Evolutionary conservation across 768 basidiomycete genomes (phyloP).

Genomic region (Termitomyces sp.): DNA sequence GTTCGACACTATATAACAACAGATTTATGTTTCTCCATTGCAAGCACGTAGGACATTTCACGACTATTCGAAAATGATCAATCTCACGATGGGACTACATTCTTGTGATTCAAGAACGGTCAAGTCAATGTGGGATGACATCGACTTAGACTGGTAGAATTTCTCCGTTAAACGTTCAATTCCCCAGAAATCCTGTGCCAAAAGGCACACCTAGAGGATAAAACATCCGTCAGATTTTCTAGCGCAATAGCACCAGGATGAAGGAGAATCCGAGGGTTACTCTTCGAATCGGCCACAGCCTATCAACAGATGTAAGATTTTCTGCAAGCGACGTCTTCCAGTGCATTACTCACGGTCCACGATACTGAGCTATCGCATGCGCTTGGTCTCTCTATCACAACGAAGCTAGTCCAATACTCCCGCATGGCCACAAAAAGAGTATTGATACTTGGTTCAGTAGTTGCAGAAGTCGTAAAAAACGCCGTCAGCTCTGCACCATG

Average conservation of each 20-base stretch:
- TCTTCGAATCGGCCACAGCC: conserved; percentile 19
- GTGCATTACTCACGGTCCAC: conserved; percentile 28
- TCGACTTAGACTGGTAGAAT: background rate
- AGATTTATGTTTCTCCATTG: background rate
- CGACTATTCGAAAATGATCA: background rate
- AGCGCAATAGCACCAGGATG: conserved; percentile 25
- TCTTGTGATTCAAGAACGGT: background rate
- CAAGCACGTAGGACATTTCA: background rate
- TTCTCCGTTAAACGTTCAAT: conserved; percentile 17
- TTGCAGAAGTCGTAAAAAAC: conserved; percentile 29
- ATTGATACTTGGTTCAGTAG: conserved; percentile 24
- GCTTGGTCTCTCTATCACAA: conserved; percentile 28
- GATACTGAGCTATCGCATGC: conserved; percentile 14
- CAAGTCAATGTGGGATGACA: no score
- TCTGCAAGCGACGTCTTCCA: background rate
- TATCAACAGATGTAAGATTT: background rate
- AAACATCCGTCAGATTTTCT: conserved; percentile 19
- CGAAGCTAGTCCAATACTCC: conserved; percentile 39
- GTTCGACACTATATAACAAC: conserved; percentile 45
- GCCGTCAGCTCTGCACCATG: conserved; percentile 36
- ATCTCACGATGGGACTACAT: background rate
- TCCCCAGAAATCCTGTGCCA: conserved; percentile 27
- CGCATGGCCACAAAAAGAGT: conserved; percentile 35
- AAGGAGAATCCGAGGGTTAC: conserved; percentile 28
- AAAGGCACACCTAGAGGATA: conserved; percentile 26